phyloP scores from a whole-genome alignment of 73 alveolate genomes.

The Urostyla sp. region DNA sequence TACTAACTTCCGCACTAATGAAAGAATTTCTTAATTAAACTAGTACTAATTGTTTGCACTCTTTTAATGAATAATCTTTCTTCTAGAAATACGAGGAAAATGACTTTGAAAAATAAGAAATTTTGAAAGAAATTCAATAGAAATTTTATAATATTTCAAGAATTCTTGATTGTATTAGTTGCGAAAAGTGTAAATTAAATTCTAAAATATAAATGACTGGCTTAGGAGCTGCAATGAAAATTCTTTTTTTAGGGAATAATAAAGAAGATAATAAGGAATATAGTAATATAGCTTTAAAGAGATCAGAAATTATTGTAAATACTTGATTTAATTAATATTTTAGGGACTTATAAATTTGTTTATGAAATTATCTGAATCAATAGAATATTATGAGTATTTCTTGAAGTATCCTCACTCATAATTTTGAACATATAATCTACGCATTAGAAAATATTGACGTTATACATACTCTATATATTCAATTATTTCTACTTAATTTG shows the following conservation, averaged over 20 bases:
- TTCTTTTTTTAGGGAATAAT: too few species aligned
- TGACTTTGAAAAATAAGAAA: slow-evolving; percentile 41
- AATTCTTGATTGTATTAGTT: slow-evolving; percentile 93
- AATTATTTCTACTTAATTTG: not conserved
- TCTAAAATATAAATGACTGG: slow-evolving; percentile 95
- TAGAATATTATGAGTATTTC: slow-evolving; percentile 47
- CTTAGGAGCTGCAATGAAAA: slow-evolving; percentile 91
- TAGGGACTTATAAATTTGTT: slow-evolving; percentile 48
- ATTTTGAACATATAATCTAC: too few species aligned
- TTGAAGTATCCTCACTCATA: too few species aligned
- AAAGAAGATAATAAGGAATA: slow-evolving; percentile 8
- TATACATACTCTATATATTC: not conserved
- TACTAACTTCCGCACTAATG: slow-evolving; percentile 66
- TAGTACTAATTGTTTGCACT: slow-evolving; percentile 60
- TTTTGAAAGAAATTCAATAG: slow-evolving; percentile 57
- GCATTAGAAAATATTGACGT: not conserved
- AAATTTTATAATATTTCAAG: slow-evolving; percentile 86
- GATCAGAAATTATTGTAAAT: slow-evolving; percentile 20
- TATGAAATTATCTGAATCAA: slow-evolving; percentile 41
- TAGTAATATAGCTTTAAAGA: not conserved
- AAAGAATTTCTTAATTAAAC: slow-evolving; percentile 72
- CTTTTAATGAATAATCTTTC: slow-evolving; percentile 74
- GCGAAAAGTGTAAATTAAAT: slow-evolving; percentile 94
- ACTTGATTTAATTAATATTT: not conserved
- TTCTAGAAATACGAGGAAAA: slow-evolving; percentile 37